Evolutionary conservation across 2,329 filamentous ascomycete genomes (phyloP).

Genomic region (Fusarium dimerum): DNA sequence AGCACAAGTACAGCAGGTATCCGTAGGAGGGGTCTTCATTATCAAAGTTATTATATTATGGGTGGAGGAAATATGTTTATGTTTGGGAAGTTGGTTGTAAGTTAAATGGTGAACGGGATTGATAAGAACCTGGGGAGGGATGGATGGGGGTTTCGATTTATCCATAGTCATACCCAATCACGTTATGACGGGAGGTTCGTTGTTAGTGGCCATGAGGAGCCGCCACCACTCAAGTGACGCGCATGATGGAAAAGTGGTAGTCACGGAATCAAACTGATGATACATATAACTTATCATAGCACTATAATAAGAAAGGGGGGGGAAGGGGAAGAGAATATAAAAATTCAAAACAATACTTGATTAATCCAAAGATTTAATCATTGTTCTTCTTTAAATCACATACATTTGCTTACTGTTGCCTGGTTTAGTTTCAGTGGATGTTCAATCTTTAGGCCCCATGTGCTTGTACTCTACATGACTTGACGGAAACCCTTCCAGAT

Average conservation of each 20-base stretch:
- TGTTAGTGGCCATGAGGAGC: slow-evolving; percentile 12
- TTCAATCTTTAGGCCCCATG: background rate
- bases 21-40: slow-evolving; percentile 27
- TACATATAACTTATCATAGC: too few species aligned
- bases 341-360: too few species aligned
- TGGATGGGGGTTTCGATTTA: background rate
- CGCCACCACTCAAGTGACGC: slow-evolving; percentile 15
- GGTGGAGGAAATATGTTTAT: background rate
- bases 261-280: too few species aligned
- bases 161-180: slow-evolving; percentile 21
- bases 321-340: too few species aligned
- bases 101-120: background rate
- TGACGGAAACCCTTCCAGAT: background rate
- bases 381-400: too few species aligned
- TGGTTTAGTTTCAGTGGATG: background rate
- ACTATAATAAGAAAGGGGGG: too few species aligned
- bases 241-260: slow-evolving; percentile 1
- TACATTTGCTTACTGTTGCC: background rate
- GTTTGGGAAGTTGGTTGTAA: background rate
- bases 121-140: background rate
- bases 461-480: background rate
- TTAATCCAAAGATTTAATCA: too few species aligned
- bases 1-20: slow-evolving; percentile 71
- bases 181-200: slow-evolving; percentile 23
- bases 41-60: slow-evolving; percentile 1